Evolutionary conservation across 345 rosid species (phyloP).

Genomic region (Eucalyptus melliodora): DNA sequence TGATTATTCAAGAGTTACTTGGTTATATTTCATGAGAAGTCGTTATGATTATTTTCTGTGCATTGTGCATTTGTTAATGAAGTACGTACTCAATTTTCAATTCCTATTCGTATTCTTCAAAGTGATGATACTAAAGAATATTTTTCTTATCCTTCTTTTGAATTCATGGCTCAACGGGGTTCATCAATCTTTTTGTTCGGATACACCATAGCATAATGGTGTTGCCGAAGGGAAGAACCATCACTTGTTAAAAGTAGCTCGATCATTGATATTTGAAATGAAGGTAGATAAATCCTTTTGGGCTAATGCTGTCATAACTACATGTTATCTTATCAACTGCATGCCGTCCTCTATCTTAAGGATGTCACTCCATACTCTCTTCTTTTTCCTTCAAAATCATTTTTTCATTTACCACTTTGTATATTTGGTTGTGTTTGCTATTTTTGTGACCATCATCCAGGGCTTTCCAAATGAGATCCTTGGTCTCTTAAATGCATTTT

Average conservation of each 20-base stretch:
- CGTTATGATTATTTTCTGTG: background rate
- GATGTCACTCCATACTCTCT: background rate
- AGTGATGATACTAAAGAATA: background rate
- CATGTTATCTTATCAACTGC: background rate
- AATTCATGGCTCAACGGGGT: background rate
- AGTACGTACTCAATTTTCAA: background rate
- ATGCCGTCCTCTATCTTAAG: background rate
- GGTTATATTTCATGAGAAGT: background rate
- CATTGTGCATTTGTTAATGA: too few relatives aligned
- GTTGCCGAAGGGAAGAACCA: background rate
- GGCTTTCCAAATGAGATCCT: too few relatives aligned
- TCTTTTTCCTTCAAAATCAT: background rate
- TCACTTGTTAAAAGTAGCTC: background rate
- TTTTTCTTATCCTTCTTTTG: background rate
- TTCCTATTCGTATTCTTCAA: fast-evolving
- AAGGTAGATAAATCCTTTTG: background rate
- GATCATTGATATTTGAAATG: too few relatives aligned
- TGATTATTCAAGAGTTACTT: background rate
- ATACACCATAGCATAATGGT: background rate
- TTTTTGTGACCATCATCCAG: too few relatives aligned
- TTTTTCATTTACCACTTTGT: background rate
- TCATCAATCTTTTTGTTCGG: background rate
- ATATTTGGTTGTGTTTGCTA: too few relatives aligned
- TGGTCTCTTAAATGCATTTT: too few relatives aligned
- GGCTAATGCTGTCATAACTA: fast-evolving